Evolutionary conservation across 192 early-diverging fungal genomes (phyloP), one percentile per base, ranked within the genome.

Genomic region (Funneliformis mosseae): DNA sequence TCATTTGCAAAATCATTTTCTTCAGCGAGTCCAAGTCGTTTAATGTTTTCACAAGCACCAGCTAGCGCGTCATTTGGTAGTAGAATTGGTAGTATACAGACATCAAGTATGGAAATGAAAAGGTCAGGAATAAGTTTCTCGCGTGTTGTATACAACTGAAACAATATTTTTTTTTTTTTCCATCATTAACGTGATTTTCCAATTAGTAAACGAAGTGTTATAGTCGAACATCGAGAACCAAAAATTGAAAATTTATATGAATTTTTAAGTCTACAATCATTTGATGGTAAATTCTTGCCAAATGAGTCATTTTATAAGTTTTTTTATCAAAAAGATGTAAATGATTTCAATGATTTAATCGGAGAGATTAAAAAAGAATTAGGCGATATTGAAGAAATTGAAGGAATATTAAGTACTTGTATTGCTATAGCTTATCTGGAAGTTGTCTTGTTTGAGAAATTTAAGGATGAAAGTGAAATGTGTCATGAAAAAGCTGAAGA

Each of bases 401-500:
- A 68, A 14, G 27, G 12, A 28, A 21, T 39, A 12, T 68, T 28
- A 21, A 38, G 23, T 46, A 73, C 43, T 45, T 39, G 39, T 43
- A 45, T 73, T 45, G 33, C 39, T 12, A 16, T 73, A 6, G 43
- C 39, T 12, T 73, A 73, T 73, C 45, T 73, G 10, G 39, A 73
- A 46, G 21, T 73, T 46, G 43, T 73, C 11, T 45, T 73, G 42
- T 28, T 25, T 66, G 45, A 46, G 46, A 39, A 68, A 14, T 73
- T 73, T 45, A 73, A 39, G 14, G 71, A 73, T 39, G 71, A 73
- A 46, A 16, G 71, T 27, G 71, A 73, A 48, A 23, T 73, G 43
- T 73, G 71, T 73, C 21, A 73, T 46, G 71, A 73, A 73, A 73
- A 73, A 46, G 71, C 71, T 16, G 45, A 73, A 46, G 46, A 23